Evolutionary conservation across 2,329 filamentous ascomycete species (phyloP).

Genomic region (Colletotrichum eleusines): DNA sequence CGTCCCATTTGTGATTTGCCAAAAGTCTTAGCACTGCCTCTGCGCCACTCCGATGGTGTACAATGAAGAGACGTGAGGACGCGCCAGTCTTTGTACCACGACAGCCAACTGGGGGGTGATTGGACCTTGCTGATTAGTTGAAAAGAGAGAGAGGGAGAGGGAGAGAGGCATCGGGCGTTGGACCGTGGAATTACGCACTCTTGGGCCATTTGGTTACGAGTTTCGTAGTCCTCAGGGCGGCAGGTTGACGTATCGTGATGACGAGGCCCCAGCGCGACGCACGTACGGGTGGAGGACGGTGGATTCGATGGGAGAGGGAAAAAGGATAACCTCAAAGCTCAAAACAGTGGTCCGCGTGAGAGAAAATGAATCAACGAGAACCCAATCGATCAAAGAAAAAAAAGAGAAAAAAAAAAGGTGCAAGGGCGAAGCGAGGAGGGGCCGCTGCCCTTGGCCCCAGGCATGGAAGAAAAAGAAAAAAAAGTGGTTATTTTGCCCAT

Average conservation of each 20-base stretch:
- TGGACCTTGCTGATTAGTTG: not conserved
- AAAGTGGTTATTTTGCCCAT: constrained; percentile 6
- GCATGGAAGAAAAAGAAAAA: constrained; percentile 7
- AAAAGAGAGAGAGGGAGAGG: not conserved
- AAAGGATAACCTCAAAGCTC: not conserved
- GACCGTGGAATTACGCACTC: constrained; percentile 3
- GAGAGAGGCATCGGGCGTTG: not conserved
- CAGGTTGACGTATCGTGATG: constrained; percentile 20
- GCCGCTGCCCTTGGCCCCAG: not conserved
- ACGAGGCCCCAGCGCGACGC: constrained; percentile 12
- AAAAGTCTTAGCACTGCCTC: constrained; percentile 28
- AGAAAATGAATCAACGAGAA: constrained; percentile 9
- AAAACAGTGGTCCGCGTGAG: not conserved
- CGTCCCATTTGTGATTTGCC: constrained; percentile 28
- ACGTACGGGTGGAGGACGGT: not conserved
- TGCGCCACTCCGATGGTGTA: constrained; percentile 15
- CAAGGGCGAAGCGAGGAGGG: not conserved
- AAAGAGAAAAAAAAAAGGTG: not conserved
- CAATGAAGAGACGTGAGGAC: not conserved
- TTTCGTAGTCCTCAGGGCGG: not conserved
- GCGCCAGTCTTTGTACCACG: constrained; percentile 23
- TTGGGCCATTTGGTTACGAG: not conserved
- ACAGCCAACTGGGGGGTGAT: not conserved
- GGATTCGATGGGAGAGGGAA: no score
- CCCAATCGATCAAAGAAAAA: not conserved